Base-by-base conservation (phyloP, 768 basidiomycete species). In the Lactarius sp. region DNA sequence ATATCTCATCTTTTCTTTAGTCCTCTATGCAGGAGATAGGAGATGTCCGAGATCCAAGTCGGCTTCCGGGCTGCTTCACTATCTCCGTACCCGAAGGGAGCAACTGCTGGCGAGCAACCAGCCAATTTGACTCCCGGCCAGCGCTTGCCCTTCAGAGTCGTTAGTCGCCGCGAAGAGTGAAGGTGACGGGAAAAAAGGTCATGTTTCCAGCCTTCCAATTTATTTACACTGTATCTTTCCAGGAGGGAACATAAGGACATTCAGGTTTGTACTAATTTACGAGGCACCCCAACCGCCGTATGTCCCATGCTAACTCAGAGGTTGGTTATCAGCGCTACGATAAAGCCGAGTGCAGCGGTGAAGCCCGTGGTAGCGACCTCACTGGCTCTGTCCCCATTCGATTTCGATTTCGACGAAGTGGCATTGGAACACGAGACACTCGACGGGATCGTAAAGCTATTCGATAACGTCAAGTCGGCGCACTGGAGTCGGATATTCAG, bases 381-480 rank as follows among this genome's bases (percentile, higher is more conserved):
- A 16, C 18, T 56, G 8, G 59, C 54, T 20, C 41, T 20, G 27
- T 18, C 59, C 5, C 37, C 50, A 6, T 2, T 58, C 7, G 39
- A 22, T 27, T 33, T 60, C 27, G 27, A 27, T 27, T 27, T 44
- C 42, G 42, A 44, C 36, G 66, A 74, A 37, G 74, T 49, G 10
- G 18, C 67, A 56, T 76, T 79, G 16, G 73, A 57, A 71, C 80
- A 79, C 16, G 70, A 36, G 20, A 74, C 70, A 60, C 76, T 79
- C 39, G 80, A 75, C 1, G 85, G 79, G 37, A 84, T 75, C 18
- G 77, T 80, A 66, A 78, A 77, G 69, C 72, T 80, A 20, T 76
- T 80, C 47, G 85, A 80, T 37, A 95, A 76, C 20, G 86, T 85
- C 68, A 94, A 73, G 74, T 94, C 93, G 42, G 92, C 81, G 71